phyloP scores from a whole-genome alignment of 768 basidiomycete species.

The Mycena vitilis region DNA sequence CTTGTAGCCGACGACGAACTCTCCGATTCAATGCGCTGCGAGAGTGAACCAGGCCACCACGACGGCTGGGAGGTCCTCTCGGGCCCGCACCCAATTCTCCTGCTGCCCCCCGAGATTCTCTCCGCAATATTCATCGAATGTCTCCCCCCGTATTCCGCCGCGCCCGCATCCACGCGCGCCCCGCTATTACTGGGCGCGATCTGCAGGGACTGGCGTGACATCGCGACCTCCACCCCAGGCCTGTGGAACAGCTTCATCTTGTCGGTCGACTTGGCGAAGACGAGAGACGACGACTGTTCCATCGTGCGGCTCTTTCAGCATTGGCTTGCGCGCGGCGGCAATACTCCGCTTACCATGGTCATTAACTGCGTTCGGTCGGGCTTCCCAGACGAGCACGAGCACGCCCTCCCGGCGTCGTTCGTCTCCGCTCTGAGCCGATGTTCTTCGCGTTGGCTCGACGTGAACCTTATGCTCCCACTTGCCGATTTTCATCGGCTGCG shows the following conservation, averaged over 20 bases:
- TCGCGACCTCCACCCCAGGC: slow-evolving; percentile 13
- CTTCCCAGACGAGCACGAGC: too few relatives aligned
- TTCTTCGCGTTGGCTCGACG: slow-evolving; percentile 23
- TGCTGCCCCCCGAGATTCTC: slow-evolving; percentile 19
- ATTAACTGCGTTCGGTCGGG: background rate
- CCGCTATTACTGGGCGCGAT: slow-evolving; percentile 14
- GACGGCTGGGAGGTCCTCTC: slow-evolving; percentile 3
- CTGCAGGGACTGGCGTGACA: slow-evolving; percentile 14
- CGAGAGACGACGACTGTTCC: slow-evolving; percentile 1
- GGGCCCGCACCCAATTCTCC: slow-evolving; percentile 8
- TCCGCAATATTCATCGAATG: slow-evolving; percentile 24
- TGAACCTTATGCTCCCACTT: slow-evolving; percentile 14
- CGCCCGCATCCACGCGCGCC: slow-evolving; percentile 16
- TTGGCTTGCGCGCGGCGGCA: slow-evolving; percentile 23
- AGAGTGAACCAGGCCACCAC: background rate
- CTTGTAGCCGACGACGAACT: background rate
- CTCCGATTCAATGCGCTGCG: background rate
- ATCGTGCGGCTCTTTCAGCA: slow-evolving; percentile 19
- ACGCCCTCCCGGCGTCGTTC: slow-evolving; percentile 4
- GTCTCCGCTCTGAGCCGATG: slow-evolving; percentile 3
- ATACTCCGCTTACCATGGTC: slow-evolving; percentile 18
- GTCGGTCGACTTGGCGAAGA: slow-evolving; percentile 10
- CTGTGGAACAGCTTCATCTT: slow-evolving; percentile 27
- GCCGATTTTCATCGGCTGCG: slow-evolving; percentile 19
- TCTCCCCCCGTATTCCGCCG: slow-evolving; percentile 21